Conservation (phyloP, 2,329 filamentous ascomycete species). For the Scytalidium lignicola region DNA sequence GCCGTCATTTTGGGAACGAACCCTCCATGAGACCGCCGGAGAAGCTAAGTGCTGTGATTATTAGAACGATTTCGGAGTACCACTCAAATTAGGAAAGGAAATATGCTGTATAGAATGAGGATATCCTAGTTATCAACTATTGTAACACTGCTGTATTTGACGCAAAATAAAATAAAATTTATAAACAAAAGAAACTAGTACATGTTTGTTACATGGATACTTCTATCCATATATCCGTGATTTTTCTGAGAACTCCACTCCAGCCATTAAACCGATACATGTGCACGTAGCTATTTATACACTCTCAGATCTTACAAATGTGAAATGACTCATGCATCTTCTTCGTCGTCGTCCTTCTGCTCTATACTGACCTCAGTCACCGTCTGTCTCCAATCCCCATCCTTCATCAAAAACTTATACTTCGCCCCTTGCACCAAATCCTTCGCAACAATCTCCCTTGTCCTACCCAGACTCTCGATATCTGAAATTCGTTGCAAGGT, state of each 20-base stretch:
- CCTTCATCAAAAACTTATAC: slow-evolving; percentile 55
- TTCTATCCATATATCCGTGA: neutral
- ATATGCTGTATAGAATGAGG: too few relatives aligned
- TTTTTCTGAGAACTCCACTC: neutral
- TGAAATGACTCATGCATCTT: slow-evolving; percentile 2
- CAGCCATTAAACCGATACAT: neutral
- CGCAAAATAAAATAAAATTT: neutral
- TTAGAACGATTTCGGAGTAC: too few relatives aligned
- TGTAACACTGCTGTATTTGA: neutral
- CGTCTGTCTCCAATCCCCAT: slow-evolving; percentile 19
- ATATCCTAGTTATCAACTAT: neutral
- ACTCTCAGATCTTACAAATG: neutral
- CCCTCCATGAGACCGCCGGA: too few relatives aligned
- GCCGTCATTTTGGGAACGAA: too few relatives aligned
- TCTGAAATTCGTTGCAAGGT: slow-evolving; percentile 83
- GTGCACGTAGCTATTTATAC: neutral
- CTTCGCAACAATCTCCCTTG: slow-evolving; percentile 93
- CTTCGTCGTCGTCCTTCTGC: slow-evolving; percentile 14
- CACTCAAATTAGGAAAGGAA: too few relatives aligned
- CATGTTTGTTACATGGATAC: neutral
- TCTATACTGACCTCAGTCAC: slow-evolving; percentile 22
- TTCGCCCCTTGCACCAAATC: slow-evolving; percentile 82
- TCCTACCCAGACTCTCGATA: slow-evolving; percentile 89
- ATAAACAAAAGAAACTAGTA: neutral
- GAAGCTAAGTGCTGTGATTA: too few relatives aligned